A percentile compares a stretch with the other conserved stretches of the same genome.
phyloP scores from a whole-genome alignment of 257 asterid genomes.

The Capsicum baccatum region DNA sequence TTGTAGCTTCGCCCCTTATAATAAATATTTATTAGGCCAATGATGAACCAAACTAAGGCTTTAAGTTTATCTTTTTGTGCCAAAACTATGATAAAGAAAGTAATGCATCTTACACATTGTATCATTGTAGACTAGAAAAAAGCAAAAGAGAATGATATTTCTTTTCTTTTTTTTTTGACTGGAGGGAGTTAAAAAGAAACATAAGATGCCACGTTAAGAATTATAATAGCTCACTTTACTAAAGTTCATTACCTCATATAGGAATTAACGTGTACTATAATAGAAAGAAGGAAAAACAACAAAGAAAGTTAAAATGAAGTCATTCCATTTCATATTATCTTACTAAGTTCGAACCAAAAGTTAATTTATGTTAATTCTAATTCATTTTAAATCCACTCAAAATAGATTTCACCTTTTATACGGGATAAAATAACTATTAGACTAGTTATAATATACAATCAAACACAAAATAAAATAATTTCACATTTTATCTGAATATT shows the following conservation, averaged over 20 bases:
- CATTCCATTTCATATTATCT: not conserved
- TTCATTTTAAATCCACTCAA: too few relatives aligned
- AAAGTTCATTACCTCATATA: not conserved
- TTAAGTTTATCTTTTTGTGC: not conserved
- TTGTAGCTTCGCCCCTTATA: too few relatives aligned
- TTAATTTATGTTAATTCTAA: too few relatives aligned
- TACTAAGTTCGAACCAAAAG: not conserved
- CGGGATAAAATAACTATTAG: not conserved
- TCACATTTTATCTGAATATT: not conserved
- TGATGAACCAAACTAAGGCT: not conserved
- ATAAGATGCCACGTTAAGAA: not conserved
- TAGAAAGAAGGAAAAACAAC: not conserved
- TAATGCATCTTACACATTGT: not conserved
- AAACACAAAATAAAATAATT: not conserved
- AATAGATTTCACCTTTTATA: not conserved
- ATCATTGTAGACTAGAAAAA: not conserved
- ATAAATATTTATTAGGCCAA: not conserved
- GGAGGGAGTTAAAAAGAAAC: not conserved
- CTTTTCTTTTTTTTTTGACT: not conserved
- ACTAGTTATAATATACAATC: not conserved
- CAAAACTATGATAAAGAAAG: not conserved
- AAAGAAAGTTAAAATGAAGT: not conserved
- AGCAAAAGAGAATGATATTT: not conserved
- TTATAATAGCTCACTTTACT: not conserved
- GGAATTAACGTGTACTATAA: too few relatives aligned